Evolutionary conservation across 2,329 filamentous ascomycete genomes (phyloP).

Genomic region (Sarocladium oryzae): DNA sequence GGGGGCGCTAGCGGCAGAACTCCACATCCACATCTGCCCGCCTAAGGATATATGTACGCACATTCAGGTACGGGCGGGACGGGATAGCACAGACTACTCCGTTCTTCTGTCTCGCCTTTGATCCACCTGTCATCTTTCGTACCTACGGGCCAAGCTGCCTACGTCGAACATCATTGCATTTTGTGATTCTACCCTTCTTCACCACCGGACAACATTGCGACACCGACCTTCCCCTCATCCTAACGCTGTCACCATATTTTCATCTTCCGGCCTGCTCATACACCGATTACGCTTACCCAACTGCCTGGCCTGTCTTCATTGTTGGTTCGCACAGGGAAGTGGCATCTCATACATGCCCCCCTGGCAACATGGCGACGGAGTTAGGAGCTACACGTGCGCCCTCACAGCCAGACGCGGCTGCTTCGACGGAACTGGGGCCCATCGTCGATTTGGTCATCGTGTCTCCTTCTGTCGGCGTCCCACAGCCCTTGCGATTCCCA

Average conservation of each 20-base stretch:
- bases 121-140: constrained; percentile 5
- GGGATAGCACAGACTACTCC: too few species aligned
- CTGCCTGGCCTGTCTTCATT: background rate
- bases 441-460: constrained; percentile 41
- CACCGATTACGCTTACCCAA: too few species aligned
- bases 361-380: constrained; percentile 1
- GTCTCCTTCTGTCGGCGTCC: constrained; percentile 51
- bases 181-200: background rate
- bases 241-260: background rate
- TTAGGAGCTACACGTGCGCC: background rate
- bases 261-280: background rate
- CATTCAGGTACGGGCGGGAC: background rate
- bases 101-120: background rate
- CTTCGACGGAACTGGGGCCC: background rate
- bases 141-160: too few species aligned
- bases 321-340: background rate
- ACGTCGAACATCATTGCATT: background rate
- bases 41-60: too few species aligned
- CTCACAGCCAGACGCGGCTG: background rate
- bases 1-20: too few species aligned
- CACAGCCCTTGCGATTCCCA: constrained; percentile 42
- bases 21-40: too few species aligned
- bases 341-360: constrained; percentile 2
- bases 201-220: too few species aligned
- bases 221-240: too few species aligned